Conservation (phyloP, 2,329 filamentous ascomycete species). For the Orbilia blumenaviensis region DNA sequence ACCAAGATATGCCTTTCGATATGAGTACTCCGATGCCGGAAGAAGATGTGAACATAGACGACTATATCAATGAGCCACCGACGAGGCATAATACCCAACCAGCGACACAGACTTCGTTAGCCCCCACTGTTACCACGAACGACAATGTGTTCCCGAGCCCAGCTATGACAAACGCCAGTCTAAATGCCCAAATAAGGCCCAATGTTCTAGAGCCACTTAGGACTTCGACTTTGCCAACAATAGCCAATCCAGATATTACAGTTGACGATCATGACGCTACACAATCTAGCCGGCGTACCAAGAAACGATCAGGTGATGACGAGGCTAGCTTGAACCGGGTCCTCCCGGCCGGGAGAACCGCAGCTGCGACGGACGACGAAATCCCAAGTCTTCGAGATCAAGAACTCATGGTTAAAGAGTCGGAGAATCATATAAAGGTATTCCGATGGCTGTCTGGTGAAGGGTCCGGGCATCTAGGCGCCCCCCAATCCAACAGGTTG, state of each 20-base stretch:
- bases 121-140: not conserved
- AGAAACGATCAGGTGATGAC: conserved; percentile 25
- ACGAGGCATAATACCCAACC: conserved; percentile 21
- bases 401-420: conserved; percentile 43
- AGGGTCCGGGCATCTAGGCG: conserved; percentile 46
- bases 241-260: conserved; percentile 44
- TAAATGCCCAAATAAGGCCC: conserved; percentile 12
- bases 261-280: conserved; percentile 52
- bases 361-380: conserved; percentile 30
- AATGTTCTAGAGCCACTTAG: not conserved
- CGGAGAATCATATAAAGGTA: conserved; percentile 50
- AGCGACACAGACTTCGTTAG: conserved; percentile 10
- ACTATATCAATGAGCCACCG: conserved; percentile 22
- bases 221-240: not conserved
- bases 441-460: conserved; percentile 49
- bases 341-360: conserved; percentile 22
- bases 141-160: conserved; percentile 38
- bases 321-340: conserved; percentile 41
- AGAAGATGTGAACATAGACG: conserved; percentile 37
- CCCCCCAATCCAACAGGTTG: conserved; percentile 15
- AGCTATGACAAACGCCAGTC: conserved; percentile 42
- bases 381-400: conserved; percentile 45
- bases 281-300: conserved; percentile 24
- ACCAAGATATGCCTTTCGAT: conserved; percentile 47
- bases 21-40: conserved; percentile 49